phyloP scores from a whole-genome alignment of 768 basidiomycete genomes.

The Tremella mesenterica region DNA sequence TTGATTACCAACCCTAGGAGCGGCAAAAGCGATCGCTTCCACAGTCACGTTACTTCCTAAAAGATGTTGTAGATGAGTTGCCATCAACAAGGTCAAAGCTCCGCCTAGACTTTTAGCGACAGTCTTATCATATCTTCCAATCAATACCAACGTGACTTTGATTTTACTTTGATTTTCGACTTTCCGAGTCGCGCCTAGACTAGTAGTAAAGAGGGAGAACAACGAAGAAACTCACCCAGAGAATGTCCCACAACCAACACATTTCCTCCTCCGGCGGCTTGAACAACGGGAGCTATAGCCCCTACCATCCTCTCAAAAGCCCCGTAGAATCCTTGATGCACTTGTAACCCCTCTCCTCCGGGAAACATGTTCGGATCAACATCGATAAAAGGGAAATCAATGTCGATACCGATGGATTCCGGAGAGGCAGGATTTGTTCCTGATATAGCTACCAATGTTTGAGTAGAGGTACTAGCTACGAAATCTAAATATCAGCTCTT shows the following conservation, averaged over 20 bases:
- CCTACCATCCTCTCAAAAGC: neutral
- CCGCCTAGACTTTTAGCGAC: neutral
- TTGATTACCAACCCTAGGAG: neutral
- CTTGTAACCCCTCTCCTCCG: neutral
- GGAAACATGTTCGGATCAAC: neutral
- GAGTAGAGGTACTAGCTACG: neutral
- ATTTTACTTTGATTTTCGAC: too few species aligned
- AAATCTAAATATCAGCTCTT: too few species aligned
- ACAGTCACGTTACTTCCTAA: neutral
- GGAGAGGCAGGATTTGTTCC: neutral
- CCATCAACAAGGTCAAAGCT: neutral
- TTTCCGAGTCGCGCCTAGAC: too few species aligned
- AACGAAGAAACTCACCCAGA: too few species aligned
- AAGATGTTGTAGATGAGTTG: neutral
- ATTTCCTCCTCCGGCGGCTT: neutral
- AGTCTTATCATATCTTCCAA: too few species aligned
- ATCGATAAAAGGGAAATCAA: neutral
- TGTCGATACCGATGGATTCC: neutral
- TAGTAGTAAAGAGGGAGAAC: too few species aligned
- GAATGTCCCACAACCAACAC: neutral
- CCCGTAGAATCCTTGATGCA: neutral
- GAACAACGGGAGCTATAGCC: neutral
- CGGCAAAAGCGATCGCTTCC: neutral
- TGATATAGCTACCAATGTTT: neutral
- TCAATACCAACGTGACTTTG: too few species aligned